These are phyloP conservation scores for California macrophylla DNA, from an alignment of 441 rosid genomes.

Conservation along the genomic window DNA sequence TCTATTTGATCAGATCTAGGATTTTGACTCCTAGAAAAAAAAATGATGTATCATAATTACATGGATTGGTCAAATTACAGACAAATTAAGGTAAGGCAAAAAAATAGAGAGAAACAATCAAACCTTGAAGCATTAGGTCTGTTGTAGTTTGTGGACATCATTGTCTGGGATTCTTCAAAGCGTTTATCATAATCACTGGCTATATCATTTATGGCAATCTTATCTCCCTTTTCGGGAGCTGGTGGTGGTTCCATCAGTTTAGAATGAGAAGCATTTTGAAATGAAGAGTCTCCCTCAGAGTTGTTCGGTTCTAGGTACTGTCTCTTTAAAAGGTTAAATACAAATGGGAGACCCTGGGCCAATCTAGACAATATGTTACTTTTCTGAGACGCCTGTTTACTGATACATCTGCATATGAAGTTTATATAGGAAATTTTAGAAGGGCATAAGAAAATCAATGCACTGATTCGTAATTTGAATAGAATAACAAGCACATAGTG, in stretches of 20 bases:
- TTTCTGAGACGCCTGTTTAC: slow-evolving; percentile 26
- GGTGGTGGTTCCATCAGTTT: slow-evolving; percentile 21
- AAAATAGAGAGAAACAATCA: slow-evolving; percentile 11
- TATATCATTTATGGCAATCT: slow-evolving; percentile 20
- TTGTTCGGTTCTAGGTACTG: slow-evolving; percentile 26
- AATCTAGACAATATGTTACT: slow-evolving; percentile 57
- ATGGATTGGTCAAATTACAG: background rate
- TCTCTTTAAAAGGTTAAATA: slow-evolving; percentile 41
- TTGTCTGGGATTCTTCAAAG: slow-evolving; percentile 27
- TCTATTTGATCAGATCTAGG: slow-evolving; percentile 29
- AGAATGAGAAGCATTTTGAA: slow-evolving; percentile 18
- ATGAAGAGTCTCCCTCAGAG: slow-evolving; percentile 21
- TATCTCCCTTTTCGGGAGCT: slow-evolving; percentile 18
- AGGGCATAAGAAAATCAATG: background rate
- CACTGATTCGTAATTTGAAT: slow-evolving; percentile 12
- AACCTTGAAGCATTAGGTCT: slow-evolving; percentile 31
- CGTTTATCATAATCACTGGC: slow-evolving; percentile 25
- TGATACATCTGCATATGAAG: slow-evolving; percentile 33
- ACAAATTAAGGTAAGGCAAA: slow-evolving; percentile 8
- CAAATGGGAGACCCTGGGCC: slow-evolving; percentile 53
- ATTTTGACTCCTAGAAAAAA: slow-evolving; percentile 16
- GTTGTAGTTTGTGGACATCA: slow-evolving; percentile 19
- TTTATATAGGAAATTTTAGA: slow-evolving; percentile 17
- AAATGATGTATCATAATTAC: slow-evolving; percentile 5
- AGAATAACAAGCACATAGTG: slow-evolving; percentile 11